These are phyloP conservation scores for Vitis rotundifolia DNA, from an alignment of 164 flowering plant species.

Conservation along the genomic window DNA sequence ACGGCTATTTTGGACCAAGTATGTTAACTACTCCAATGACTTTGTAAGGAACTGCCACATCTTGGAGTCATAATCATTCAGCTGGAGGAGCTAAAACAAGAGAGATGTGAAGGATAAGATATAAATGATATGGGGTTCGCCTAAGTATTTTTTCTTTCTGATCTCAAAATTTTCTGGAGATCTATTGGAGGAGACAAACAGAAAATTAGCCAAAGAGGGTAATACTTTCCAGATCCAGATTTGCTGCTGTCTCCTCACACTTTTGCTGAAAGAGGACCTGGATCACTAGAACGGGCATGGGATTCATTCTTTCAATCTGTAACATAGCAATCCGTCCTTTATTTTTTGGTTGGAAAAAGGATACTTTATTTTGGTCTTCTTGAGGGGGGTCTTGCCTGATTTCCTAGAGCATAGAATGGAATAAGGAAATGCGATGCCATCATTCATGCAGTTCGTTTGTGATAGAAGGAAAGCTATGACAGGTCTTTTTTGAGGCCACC, in stretches of 20 bases:
- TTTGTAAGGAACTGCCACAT: slow-evolving; percentile 90
- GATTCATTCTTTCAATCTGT: slow-evolving; percentile 49
- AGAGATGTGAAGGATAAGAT: slow-evolving; percentile 12
- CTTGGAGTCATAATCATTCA: slow-evolving; percentile 55
- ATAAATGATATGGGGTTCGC: slow-evolving; percentile 9
- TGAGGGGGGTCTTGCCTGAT: slow-evolving; percentile 23
- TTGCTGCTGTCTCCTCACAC: slow-evolving; percentile 7
- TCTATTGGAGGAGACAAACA: slow-evolving; percentile 12
- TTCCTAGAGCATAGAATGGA: slow-evolving; percentile 13
- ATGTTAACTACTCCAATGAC: slow-evolving; percentile 90
- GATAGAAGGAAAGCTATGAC: slow-evolving; percentile 22
- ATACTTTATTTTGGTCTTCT: slow-evolving; percentile 20
- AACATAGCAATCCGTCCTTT: slow-evolving; percentile 33
- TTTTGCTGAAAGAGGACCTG: slow-evolving; percentile 10
- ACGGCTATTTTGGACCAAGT: slow-evolving; percentile 92
- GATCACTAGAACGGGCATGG: slow-evolving; percentile 19
- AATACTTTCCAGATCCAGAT: slow-evolving; percentile 3
- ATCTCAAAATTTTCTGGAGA: slow-evolving; percentile 7
- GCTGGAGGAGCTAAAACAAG: slow-evolving; percentile 14
- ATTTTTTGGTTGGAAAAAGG: slow-evolving; percentile 33
- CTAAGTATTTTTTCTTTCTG: slow-evolving; percentile 2
- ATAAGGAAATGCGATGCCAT: slow-evolving; percentile 12
- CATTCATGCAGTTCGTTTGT: neutral
- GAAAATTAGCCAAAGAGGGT: slow-evolving; percentile 14
- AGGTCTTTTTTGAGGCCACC: slow-evolving; percentile 13